Percentiles rank a stretch among this genome's conserved stretches.
phyloP scores from a whole-genome alignment of 441 rosid genomes.

The Isatis lusitanica region DNA sequence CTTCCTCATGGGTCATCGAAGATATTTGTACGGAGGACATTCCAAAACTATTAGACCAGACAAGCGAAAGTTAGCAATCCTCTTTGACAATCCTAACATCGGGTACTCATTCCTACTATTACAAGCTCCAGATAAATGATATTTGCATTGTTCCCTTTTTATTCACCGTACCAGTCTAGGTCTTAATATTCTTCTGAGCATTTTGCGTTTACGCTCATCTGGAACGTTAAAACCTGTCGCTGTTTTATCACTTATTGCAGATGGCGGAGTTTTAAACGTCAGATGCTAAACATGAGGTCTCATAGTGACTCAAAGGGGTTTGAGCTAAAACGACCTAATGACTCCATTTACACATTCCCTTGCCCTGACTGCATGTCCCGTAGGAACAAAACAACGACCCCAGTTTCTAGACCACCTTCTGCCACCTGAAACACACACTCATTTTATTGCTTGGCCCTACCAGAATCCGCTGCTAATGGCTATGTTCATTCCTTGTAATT shows the following conservation, averaged over 20 bases:
- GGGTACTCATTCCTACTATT: slow-evolving; percentile 55
- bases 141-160: not conserved
- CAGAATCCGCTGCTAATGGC: slow-evolving; percentile 11
- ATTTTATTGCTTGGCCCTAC: not conserved
- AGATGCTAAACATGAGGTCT: slow-evolving; percentile 87
- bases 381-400: slow-evolving; percentile 57
- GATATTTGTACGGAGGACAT: slow-evolving; percentile 93
- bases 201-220: not conserved
- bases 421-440: slow-evolving; percentile 41
- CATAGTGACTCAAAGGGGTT: slow-evolving; percentile 95
- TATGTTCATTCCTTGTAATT: slow-evolving; percentile 37
- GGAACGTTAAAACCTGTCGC: not conserved
- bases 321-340: slow-evolving; percentile 87
- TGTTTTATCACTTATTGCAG: slow-evolving; percentile 37
- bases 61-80: slow-evolving; percentile 95
- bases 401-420: slow-evolving; percentile 51
- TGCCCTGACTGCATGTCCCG: slow-evolving; percentile 99
- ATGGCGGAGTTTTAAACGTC: slow-evolving; percentile 93
- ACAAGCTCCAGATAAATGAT: not conserved
- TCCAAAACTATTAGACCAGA: slow-evolving; percentile 96
- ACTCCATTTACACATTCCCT: slow-evolving; percentile 86
- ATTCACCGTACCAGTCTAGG: not conserved
- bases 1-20: slow-evolving; percentile 96
- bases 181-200: not conserved
- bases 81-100: slow-evolving; percentile 87